Percentiles rank a stretch among this genome's conserved stretches.
Conservation (phyloP, 805 yeast genomes). For the Barnettozyma sucrosica region DNA sequence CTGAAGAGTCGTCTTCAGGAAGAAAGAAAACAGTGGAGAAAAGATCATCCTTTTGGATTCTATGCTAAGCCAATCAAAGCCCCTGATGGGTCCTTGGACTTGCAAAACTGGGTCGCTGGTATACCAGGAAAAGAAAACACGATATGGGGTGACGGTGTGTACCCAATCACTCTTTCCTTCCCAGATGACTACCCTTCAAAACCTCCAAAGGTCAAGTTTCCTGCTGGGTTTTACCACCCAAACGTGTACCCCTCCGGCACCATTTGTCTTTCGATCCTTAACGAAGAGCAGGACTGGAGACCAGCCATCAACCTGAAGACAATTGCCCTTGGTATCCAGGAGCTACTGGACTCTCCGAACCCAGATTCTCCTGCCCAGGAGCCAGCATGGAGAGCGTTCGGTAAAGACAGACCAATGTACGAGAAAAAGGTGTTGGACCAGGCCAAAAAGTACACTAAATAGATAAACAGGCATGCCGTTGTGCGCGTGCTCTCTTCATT, state of each 20-base stretch:
- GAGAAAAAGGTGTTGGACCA: constrained; percentile 77
- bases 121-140: constrained; percentile 90
- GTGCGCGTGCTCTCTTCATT: neutral
- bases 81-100: constrained; percentile 78
- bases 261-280: constrained; percentile 84
- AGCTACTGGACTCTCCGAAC: constrained; percentile 82
- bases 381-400: constrained; percentile 88
- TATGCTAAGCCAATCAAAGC: constrained; percentile 83
- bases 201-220: constrained; percentile 92
- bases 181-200: constrained; percentile 93
- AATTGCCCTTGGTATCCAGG: constrained; percentile 87
- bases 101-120: constrained; percentile 89
- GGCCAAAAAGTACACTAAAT: constrained; percentile 60
- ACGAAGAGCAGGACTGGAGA: constrained; percentile 96
- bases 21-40: constrained; percentile 94
- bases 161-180: constrained; percentile 74
- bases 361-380: constrained; percentile 97
- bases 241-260: constrained; percentile 98
- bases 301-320: constrained; percentile 93
- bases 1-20: constrained; percentile 67
- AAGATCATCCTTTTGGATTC: constrained; percentile 97
- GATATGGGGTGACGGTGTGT: constrained; percentile 85
- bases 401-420: constrained; percentile 61
- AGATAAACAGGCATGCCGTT: neutral
- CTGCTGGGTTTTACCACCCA: constrained; percentile 90